phyloP scores from a whole-genome alignment of 495 filamentous ascomycete genomes.

The Penicillium paxilli region DNA sequence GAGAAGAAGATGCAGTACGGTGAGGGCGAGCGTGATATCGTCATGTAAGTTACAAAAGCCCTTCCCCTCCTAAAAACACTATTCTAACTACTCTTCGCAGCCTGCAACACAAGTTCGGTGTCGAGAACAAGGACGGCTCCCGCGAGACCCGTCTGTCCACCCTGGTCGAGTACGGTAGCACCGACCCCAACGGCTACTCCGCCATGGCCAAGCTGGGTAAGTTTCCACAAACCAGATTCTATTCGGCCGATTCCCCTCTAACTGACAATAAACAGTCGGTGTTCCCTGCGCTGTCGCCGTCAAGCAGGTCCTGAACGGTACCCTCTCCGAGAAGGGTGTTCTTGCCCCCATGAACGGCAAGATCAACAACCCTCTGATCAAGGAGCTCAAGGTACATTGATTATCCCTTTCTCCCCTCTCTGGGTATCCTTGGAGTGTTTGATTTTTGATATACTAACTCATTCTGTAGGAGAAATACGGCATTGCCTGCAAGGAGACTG shows the following conservation, averaged over 20 bases:
- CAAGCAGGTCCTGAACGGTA: conserved; percentile 82
- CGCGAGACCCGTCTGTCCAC: conserved; percentile 78
- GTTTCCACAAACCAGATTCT: not conserved
- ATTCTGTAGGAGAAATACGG: conserved; percentile 66
- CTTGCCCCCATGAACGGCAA: conserved; percentile 77
- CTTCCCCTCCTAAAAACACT: not conserved
- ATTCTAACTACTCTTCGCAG: not conserved
- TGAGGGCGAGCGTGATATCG: conserved; percentile 79
- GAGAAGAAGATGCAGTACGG: conserved; percentile 92
- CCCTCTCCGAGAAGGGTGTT: conserved; percentile 73
- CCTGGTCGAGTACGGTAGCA: conserved; percentile 77
- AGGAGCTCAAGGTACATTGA: conserved; percentile 50
- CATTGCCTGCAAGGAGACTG: conserved; percentile 21
- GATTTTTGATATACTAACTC: no score
- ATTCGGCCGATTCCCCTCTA: not conserved
- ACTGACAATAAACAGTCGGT: conserved; percentile 48
- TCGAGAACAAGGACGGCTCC: conserved; percentile 76
- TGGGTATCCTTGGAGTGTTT: no score
- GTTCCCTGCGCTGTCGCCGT: conserved; percentile 63
- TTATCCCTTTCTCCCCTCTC: not conserved
- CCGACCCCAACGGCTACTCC: conserved; percentile 69
- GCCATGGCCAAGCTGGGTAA: conserved; percentile 77
- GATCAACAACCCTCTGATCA: conserved; percentile 66
- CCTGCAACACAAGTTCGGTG: conserved; percentile 90
- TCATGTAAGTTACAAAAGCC: conserved; percentile 46